Evolutionary conservation across 352 stramenopile genomes (phyloP).

Genomic region (Globisporangium perplexum): DNA sequence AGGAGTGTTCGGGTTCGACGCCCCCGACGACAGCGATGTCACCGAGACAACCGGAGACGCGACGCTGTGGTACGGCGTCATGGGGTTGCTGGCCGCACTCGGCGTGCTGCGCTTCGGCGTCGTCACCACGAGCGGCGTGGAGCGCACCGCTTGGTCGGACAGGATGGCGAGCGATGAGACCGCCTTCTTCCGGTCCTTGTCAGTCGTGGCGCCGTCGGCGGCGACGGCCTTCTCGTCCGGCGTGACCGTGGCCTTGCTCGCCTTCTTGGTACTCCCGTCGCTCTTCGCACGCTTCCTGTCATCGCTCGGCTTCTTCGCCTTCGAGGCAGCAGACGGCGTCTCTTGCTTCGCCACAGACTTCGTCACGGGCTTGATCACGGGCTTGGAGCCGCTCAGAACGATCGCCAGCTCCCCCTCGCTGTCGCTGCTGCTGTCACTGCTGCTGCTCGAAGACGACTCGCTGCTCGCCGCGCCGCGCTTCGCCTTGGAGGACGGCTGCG

Average conservation of each 20-base stretch:
- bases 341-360: background rate
- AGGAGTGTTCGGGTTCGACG: slow-evolving; percentile 62
- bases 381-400: slow-evolving; percentile 1
- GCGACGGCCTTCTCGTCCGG: slow-evolving; percentile 1
- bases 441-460: slow-evolving; percentile 16
- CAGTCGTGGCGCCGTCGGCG: background rate
- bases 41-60: slow-evolving; percentile 68
- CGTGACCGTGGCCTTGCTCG: background rate
- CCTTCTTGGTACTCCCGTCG: background rate
- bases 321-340: background rate
- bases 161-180: background rate
- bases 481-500: slow-evolving; percentile 30
- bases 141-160: background rate
- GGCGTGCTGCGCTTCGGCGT: slow-evolving; percentile 23
- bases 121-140: slow-evolving; percentile 16
- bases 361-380: background rate
- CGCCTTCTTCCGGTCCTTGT: slow-evolving; percentile 8
- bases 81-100: slow-evolving; percentile 2
- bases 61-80: slow-evolving; percentile 20
- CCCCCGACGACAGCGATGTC: slow-evolving; percentile 48
- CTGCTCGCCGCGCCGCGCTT: slow-evolving; percentile 33
- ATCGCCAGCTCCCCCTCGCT: slow-evolving; percentile 11
- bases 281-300: slow-evolving; percentile 7
- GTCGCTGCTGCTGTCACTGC: slow-evolving; percentile 9
- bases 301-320: background rate